Conservation (phyloP, 257 asterid genomes). For the Nicotiana noctiflora region DNA sequence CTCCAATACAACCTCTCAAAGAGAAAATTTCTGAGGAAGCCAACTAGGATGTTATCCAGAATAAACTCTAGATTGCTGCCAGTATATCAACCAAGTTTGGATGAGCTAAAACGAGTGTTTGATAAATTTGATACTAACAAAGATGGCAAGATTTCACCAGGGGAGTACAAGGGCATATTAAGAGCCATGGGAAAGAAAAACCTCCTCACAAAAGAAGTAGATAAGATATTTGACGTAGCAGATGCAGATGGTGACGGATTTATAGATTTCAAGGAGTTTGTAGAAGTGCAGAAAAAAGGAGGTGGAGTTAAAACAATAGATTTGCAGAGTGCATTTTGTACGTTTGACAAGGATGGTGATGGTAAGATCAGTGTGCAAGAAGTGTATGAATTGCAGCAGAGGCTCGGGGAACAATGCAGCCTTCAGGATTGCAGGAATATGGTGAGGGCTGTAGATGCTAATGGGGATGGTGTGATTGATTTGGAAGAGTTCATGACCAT, state of each 20-base stretch:
- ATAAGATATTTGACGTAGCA: conserved; percentile 69
- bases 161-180: conserved; percentile 65
- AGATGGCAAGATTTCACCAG: conserved; percentile 79
- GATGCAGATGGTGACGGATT: conserved; percentile 77
- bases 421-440: conserved; percentile 57
- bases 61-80: conserved; percentile 41
- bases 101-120: conserved; percentile 64
- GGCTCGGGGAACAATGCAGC: conserved; percentile 58
- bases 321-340: conserved; percentile 55
- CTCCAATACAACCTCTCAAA: conserved; percentile 61
- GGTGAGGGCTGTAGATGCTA: conserved; percentile 74
- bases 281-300: conserved; percentile 66
- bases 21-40: conserved; percentile 45
- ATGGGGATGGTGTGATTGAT: conserved; percentile 81
- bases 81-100: conserved; percentile 41
- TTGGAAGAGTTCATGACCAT: conserved; percentile 66
- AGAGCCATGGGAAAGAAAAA: conserved; percentile 52
- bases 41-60: conserved; percentile 51
- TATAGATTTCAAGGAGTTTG: conserved; percentile 77
- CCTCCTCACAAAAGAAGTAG: conserved; percentile 46
- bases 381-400: conserved; percentile 44
- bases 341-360: conserved; percentile 61
- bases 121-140: conserved; percentile 59
- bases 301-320: conserved; percentile 62
- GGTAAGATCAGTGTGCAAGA: conserved; percentile 68